Evolutionary conservation across 2,329 filamentous ascomycete species (phyloP), one percentile per base, ranked within the genome.

Genomic region (Calonectria pteridis): DNA sequence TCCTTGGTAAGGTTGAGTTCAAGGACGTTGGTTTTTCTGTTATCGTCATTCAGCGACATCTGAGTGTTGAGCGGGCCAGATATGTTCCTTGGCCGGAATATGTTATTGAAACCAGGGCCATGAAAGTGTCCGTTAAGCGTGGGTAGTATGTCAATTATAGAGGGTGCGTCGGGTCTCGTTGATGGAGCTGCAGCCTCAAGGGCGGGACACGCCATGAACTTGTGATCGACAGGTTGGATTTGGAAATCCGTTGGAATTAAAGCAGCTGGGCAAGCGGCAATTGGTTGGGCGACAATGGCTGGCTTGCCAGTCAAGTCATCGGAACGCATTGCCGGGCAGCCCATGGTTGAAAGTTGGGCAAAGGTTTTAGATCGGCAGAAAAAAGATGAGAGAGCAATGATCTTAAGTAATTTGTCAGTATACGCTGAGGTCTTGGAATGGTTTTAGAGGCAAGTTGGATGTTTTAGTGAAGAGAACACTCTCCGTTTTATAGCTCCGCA

Each of bases 1-100:
- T 87, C 85, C 4, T 75, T 76, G 3, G 84, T 86, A 1, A 87
- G 79, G 58, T 86, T 86, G 33, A 86, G 78, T 35, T 86, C 80
- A 20, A 86, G 72, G 31, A 85, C 76, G 67, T 85, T 84, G 65
- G 82, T 79, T 43, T 75, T 75, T 0, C 73, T 58, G 10, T 69
- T 63, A 4, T 63, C 33, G 6, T 77, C 68, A 6, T 78, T 68
- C n/a, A 75, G 18, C 71, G 50, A 6, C 73, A 55, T 3, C 76
- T 63, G 3, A 58, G 58, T 20, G 79, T 82, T 4, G 76, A 78
- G 1, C 74, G 78, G 14, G 10, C 3, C 23, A 7, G 4, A 16
- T 63, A 68, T 76, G 29, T 76, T 81, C 43, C 81, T 79, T 0
- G 85, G 85, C 1, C 84, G 83, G 67, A 85, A 86, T 58, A 86